These are phyloP conservation scores for Actinomortierella wolfii DNA, from an alignment of 371 early-diverging fungal species.

Conservation along the genomic window DNA sequence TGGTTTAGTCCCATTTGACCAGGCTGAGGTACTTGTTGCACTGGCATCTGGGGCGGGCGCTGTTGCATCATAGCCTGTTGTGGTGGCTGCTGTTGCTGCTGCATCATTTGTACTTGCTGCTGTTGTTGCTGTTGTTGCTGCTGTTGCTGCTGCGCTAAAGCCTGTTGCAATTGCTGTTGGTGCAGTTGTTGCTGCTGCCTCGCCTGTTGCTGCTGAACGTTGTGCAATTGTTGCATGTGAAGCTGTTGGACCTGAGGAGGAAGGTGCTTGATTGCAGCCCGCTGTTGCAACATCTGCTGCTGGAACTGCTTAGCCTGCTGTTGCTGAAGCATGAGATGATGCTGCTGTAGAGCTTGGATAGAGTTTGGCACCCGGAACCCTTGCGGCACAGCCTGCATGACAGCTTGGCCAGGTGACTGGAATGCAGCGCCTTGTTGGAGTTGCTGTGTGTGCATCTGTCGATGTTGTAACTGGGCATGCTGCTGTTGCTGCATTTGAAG, in stretches of 20 bases:
- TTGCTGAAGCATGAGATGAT: no score
- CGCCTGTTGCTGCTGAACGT: constrained; percentile 10
- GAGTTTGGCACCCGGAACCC: no score
- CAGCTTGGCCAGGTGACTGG: no score
- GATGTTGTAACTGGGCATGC: no score
- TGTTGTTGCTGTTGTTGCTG: constrained; percentile 11
- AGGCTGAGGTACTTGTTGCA: constrained; percentile 13
- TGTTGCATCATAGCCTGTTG: constrained; percentile 36
- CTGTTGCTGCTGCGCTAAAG: constrained; percentile 13
- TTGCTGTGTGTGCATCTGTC: no score
- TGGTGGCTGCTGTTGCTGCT: constrained; percentile 32
- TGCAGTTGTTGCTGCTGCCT: constrained; percentile 19
- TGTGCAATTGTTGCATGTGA: background rate
- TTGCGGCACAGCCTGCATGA: no score
- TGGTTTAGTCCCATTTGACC: constrained; percentile 18
- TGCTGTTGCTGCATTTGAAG: no score
- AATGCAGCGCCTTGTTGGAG: no score
- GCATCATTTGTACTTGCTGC: constrained; percentile 24
- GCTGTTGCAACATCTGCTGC: constrained; percentile 3
- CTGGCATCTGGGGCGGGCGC: constrained; percentile 25
- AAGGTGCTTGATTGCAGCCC: constrained; percentile 4
- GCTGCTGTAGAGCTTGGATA: no score
- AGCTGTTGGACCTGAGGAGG: constrained; percentile 4
- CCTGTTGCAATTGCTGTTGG: constrained; percentile 20
- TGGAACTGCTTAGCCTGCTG: no score